Base-by-base conservation (phyloP, 306 rosid genomes). In the Dalbergia cochinchinensis region DNA sequence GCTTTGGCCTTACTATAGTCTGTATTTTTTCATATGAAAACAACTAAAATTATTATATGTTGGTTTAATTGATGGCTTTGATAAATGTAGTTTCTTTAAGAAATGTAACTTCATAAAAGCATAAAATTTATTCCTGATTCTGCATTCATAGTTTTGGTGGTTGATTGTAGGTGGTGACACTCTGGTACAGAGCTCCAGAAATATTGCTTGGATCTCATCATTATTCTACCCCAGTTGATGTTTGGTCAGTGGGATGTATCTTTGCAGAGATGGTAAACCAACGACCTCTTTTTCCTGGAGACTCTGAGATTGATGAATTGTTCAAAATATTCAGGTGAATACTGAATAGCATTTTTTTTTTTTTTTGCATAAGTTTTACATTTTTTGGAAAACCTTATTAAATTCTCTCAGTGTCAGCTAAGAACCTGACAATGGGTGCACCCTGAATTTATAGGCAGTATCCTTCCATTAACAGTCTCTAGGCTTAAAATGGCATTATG, bases 141-240 rank as follows among this genome's bases (percentile, higher is more conserved):
- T 69, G 48, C 69, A 73, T 70, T 62, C 69, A 42, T 86, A 69
- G 71, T 62, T 39, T 71, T 79, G 79, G 71, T 11, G 50, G 48
- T 71, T 82, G 39, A 73, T 35, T 80, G 45, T 85, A 94, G 98
- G 98, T 95, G 88, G 99, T 95, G 85, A 95, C 99, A 39, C 91
- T 95, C 15, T 95, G 99, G 99, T 95, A 95, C 71, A 89, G 99
- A 93, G 99, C 99, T 73, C 99, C 99, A 16, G 99, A 95, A 87
- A 95, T 95, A 85, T 87, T 95, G 87, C 99, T 95, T 78, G 99
- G 99, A 79, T 92, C 98, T 69, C 99, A 89, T 79, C 97, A 91
- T 83, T 95, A 95, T 80, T 95, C 99, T 54, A 95, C 99, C 45
- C n/a, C 99, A 0, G 98, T 95, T 14, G 99, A 95, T 84, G 90